These are phyloP conservation scores for Tolypocladium pustulatum DNA, from an alignment of 2,329 filamentous ascomycete species.

Conservation along the genomic window DNA sequence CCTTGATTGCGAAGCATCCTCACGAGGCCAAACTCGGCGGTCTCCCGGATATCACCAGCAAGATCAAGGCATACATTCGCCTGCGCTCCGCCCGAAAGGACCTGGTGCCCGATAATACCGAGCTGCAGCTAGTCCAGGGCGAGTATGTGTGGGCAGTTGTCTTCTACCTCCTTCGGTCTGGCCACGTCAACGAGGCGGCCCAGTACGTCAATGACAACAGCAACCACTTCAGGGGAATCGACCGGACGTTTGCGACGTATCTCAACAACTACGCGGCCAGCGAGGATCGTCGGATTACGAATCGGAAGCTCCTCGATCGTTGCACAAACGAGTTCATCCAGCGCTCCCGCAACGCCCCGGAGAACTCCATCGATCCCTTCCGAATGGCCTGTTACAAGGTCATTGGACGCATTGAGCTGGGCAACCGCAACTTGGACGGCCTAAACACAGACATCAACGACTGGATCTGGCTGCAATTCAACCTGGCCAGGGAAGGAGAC, in stretches of 20 bases:
- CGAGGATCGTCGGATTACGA: conserved; percentile 61
- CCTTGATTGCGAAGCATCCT: conserved; percentile 69
- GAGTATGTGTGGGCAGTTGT: conserved; percentile 92
- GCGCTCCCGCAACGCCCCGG: conserved; percentile 70
- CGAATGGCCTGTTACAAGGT: conserved; percentile 97
- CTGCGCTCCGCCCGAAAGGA: conserved; percentile 72
- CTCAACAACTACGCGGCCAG: conserved; percentile 74
- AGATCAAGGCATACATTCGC: conserved; percentile 85
- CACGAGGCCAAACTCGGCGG: conserved; percentile 84
- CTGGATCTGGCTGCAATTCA: conserved; percentile 65
- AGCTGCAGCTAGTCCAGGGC: conserved; percentile 67
- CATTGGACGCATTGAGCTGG: conserved; percentile 67
- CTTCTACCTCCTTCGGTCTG: conserved; percentile 81
- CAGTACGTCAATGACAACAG: conserved; percentile 75
- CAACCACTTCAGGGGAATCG: conserved; percentile 76
- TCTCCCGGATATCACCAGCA: conserved; percentile 76
- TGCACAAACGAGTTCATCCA: conserved; percentile 88
- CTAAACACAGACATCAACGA: conserved; percentile 57
- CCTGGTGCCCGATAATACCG: conserved; percentile 68
- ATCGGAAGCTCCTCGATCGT: conserved; percentile 69
- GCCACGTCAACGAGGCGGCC: conserved; percentile 73
- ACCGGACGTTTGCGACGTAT: conserved; percentile 82
- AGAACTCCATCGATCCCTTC: conserved; percentile 86
- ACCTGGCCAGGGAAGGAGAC: conserved; percentile 56
- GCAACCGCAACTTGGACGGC: conserved; percentile 52